Evolutionary conservation across 2,329 filamentous ascomycete species (phyloP).

Genomic region (Pestalotiopsis sp.): DNA sequence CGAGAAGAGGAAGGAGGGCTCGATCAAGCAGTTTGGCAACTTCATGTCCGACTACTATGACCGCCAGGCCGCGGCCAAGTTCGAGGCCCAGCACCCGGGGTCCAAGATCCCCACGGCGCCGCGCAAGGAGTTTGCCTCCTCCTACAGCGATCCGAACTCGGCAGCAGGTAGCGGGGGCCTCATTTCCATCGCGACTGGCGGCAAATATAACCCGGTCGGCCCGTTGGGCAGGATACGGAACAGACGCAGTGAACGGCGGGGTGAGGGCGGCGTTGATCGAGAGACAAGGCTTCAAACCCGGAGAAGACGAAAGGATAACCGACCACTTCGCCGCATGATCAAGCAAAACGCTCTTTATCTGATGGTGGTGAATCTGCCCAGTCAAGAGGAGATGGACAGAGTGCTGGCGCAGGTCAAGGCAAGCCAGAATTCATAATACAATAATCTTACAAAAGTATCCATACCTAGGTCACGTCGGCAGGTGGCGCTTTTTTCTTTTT

Average conservation of each 20-base stretch:
- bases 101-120: slow-evolving; percentile 20
- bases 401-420: not conserved
- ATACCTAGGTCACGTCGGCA: no score
- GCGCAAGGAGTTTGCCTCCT: slow-evolving; percentile 41
- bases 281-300: not conserved
- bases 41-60: slow-evolving; percentile 52
- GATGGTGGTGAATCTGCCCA: slow-evolving; percentile 53
- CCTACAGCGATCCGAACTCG: slow-evolving; percentile 54
- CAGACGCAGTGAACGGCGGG: not conserved
- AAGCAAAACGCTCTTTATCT: slow-evolving; percentile 51
- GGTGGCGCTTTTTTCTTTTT: no score
- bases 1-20: slow-evolving; percentile 22
- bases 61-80: slow-evolving; percentile 47
- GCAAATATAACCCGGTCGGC: slow-evolving; percentile 33
- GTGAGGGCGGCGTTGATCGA: not conserved
- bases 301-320: not conserved
- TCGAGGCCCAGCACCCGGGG: slow-evolving; percentile 30
- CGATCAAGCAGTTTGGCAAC: slow-evolving; percentile 31
- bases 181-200: slow-evolving; percentile 48
- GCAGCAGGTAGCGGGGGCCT: slow-evolving; percentile 51
- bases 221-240: not conserved
- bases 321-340: not conserved
- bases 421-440: not conserved
- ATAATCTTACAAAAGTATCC: no score
- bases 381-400: slow-evolving; percentile 39